Conservation (phyloP, 192 early-diverging fungal genomes). For the Neocallimastix lanati region DNA sequence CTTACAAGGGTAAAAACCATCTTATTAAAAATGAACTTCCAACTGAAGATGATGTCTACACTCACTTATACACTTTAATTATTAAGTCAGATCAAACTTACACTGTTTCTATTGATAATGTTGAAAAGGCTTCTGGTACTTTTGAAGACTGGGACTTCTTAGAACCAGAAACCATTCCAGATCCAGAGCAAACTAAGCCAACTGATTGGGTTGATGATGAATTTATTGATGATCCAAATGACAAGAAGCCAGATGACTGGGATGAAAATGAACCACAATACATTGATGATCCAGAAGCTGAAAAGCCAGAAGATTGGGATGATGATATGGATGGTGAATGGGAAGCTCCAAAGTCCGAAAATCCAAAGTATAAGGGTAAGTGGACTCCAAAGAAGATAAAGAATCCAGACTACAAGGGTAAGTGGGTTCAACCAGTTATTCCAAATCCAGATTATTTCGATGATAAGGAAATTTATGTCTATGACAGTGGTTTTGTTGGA, state of each 20-base stretch:
- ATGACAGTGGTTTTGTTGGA: conserved; percentile 14
- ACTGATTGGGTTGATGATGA: conserved; percentile 27
- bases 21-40: conserved; percentile 18
- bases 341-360: conserved; percentile 18
- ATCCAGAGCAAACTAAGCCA: conserved; percentile 16
- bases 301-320: conserved; percentile 72
- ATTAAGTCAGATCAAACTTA: conserved; percentile 25
- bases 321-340: conserved; percentile 31
- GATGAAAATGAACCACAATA: conserved; percentile 50
- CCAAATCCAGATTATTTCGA: conserved; percentile 14
- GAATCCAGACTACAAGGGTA: conserved; percentile 26
- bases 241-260: conserved; percentile 53
- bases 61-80: conserved; percentile 28
- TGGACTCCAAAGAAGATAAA: conserved; percentile 23
- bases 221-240: conserved; percentile 50
- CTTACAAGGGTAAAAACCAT: conserved; percentile 28
- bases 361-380: conserved; percentile 25
- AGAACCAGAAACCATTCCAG: conserved; percentile 17
- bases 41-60: conserved; percentile 17
- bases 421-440: conserved; percentile 24
- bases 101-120: conserved; percentile 18
- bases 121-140: conserved; percentile 11
- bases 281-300: conserved; percentile 64
- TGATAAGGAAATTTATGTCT: conserved; percentile 11
- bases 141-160: conserved; percentile 25